phyloP scores from a whole-genome alignment of 2,329 filamentous ascomycete genomes.

The Scleromitrula shiraiana region DNA sequence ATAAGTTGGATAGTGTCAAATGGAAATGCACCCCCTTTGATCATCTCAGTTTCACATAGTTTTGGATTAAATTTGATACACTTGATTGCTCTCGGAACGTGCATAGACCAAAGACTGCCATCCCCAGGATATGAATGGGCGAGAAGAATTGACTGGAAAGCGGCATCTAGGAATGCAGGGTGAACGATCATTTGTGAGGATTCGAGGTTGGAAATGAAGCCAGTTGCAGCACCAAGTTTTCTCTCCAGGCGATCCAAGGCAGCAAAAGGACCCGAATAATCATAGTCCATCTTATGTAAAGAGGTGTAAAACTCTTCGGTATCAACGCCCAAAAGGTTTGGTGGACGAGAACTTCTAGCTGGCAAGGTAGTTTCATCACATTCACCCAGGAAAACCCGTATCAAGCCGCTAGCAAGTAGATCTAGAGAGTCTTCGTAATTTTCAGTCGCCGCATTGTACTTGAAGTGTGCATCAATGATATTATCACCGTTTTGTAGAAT shows the following conservation, averaged over 20 bases:
- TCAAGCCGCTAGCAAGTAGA: neutral
- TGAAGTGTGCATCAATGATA: neutral
- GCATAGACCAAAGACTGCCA: conserved; percentile 14
- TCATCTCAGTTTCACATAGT: neutral
- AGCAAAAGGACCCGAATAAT: conserved; percentile 14
- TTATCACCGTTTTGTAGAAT: too few species aligned
- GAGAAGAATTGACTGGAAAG: conserved; percentile 43
- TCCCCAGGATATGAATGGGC: conserved; percentile 17
- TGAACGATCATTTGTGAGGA: conserved; percentile 34
- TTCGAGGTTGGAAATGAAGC: neutral
- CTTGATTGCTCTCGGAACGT: conserved; percentile 18
- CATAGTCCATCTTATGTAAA: conserved; percentile 12
- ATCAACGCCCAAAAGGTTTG: neutral
- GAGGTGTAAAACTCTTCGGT: conserved; percentile 12
- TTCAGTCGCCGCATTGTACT: neutral
- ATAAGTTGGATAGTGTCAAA: neutral
- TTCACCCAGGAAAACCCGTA: neutral
- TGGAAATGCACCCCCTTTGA: neutral
- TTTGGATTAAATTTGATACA: conserved; percentile 18
- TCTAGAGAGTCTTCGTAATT: neutral
- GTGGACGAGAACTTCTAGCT: neutral
- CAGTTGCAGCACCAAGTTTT: conserved; percentile 4
- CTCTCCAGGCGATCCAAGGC: conserved; percentile 9
- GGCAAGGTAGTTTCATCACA: neutral
- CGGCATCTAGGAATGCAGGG: conserved; percentile 46